A percentile compares a stretch with the other conserved stretches of the same genome.
Evolutionary conservation across 768 basidiomycete genomes (phyloP).

Genomic region (Fomitopsis pulvina): DNA sequence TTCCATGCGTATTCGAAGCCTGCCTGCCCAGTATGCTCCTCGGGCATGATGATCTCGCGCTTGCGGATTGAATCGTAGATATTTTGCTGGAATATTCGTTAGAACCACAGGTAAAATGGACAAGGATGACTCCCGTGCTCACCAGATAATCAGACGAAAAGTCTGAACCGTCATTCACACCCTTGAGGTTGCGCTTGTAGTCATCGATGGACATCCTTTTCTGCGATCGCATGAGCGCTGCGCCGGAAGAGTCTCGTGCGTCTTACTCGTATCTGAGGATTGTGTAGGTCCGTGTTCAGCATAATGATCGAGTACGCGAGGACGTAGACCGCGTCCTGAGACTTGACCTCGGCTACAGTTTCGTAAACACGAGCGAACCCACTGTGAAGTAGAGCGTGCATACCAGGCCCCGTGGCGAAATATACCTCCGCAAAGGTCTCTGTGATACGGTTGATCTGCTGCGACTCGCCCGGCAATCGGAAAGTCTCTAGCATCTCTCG

Average conservation of each 20-base stretch:
- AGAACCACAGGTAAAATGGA: neutral
- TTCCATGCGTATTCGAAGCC: slow-evolving; percentile 99
- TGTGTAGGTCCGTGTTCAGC: slow-evolving; percentile 97
- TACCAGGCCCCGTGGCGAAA: slow-evolving; percentile 79
- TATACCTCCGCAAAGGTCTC: slow-evolving; percentile 92
- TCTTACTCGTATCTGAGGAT: slow-evolving; percentile 83
- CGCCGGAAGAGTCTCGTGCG: neutral
- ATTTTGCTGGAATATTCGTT: slow-evolving; percentile 45
- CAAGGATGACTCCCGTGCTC: slow-evolving; percentile 15
- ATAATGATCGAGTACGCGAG: slow-evolving; percentile 94
- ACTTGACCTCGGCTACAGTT: slow-evolving; percentile 67
- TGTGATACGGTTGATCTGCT: slow-evolving; percentile 90
- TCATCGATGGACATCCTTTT: slow-evolving; percentile 98
- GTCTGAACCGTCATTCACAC: slow-evolving; percentile 81
- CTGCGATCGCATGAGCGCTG: slow-evolving; percentile 30
- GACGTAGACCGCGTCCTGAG: slow-evolving; percentile 90
- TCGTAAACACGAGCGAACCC: neutral
- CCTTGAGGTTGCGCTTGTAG: slow-evolving; percentile 85
- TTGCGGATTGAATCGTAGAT: slow-evolving; percentile 95
- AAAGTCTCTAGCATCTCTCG: slow-evolving; percentile 91
- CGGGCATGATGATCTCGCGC: slow-evolving; percentile 93
- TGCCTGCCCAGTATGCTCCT: slow-evolving; percentile 93
- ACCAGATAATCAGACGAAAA: slow-evolving; percentile 87
- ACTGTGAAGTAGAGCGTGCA: slow-evolving; percentile 4
- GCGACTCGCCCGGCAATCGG: slow-evolving; percentile 90